phyloP scores from a whole-genome alignment of 1,284 basidiomycete species.

The Rhodotorula sp. region DNA sequence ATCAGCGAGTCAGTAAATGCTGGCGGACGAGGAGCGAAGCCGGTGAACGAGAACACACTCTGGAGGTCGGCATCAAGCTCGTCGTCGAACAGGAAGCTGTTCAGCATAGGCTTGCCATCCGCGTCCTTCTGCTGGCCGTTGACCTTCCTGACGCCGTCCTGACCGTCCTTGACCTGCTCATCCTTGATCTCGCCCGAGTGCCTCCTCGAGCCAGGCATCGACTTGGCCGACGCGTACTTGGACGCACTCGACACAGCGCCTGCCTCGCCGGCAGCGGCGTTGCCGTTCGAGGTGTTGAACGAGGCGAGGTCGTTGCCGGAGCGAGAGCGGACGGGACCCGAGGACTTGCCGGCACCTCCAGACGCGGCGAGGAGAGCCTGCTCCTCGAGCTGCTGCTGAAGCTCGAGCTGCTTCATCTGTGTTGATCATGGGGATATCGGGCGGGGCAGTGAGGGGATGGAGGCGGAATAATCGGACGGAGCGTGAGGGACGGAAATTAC shows the following conservation, averaged over 20 bases:
- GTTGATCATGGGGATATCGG: no score
- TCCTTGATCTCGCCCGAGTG: slow-evolving; percentile 39
- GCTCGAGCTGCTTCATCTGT: slow-evolving; percentile 41
- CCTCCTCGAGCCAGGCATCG: slow-evolving; percentile 37
- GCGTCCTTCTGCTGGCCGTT: slow-evolving; percentile 22
- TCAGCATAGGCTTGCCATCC: slow-evolving; percentile 41
- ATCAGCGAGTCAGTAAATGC: slow-evolving; percentile 45
- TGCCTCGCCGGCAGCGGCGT: background rate
- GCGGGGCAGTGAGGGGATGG: background rate
- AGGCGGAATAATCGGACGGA: background rate
- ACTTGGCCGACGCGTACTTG: slow-evolving; percentile 30
- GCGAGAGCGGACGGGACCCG: slow-evolving; percentile 45
- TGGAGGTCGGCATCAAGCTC: slow-evolving; percentile 87
- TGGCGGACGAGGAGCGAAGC: background rate
- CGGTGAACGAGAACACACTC: slow-evolving; percentile 54
- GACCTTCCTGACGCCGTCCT: slow-evolving; percentile 6
- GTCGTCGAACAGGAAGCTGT: slow-evolving; percentile 74
- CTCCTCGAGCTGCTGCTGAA: slow-evolving; percentile 40
- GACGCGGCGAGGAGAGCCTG: slow-evolving; percentile 45
- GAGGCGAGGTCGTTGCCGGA: slow-evolving; percentile 41
- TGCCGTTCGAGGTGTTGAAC: slow-evolving; percentile 20
- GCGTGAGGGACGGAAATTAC: no score
- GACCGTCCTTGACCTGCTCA: slow-evolving; percentile 13
- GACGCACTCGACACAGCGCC: background rate
- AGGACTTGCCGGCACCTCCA: slow-evolving; percentile 34